Evolutionary conservation across 306 rosid genomes (phyloP).

Genomic region (Crataegus laevigata): DNA sequence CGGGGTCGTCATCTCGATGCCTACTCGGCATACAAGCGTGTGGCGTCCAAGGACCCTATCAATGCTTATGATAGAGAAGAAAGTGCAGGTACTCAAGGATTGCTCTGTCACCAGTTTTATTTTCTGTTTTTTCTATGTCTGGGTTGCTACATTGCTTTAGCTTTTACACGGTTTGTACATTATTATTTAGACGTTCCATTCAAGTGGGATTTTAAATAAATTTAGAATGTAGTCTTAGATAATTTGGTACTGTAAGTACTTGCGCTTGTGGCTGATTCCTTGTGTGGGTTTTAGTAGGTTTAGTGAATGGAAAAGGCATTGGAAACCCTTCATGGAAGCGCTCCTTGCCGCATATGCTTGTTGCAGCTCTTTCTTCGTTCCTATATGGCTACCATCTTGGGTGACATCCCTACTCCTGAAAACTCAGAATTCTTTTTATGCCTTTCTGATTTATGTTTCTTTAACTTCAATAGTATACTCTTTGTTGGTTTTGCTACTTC

Average conservation of each 20-base stretch:
- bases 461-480: background rate
- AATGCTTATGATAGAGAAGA: slow-evolving; percentile 41
- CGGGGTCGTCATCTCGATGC: slow-evolving; percentile 48
- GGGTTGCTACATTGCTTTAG: background rate
- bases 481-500: slow-evolving; percentile 27
- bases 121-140: background rate
- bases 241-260: slow-evolving; percentile 7
- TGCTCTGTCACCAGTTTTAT: slow-evolving; percentile 1
- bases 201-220: no score
- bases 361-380: slow-evolving; percentile 67
- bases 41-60: slow-evolving; percentile 33
- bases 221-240: background rate
- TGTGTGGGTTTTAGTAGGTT: slow-evolving; percentile 27
- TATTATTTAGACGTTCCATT: background rate
- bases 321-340: slow-evolving; percentile 54
- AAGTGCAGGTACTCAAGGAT: slow-evolving; percentile 31
- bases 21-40: slow-evolving; percentile 37
- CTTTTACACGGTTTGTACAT: background rate
- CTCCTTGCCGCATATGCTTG: slow-evolving; percentile 57
- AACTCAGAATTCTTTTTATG: slow-evolving; percentile 6
- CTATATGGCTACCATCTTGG: slow-evolving; percentile 84
- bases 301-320: slow-evolving; percentile 36
- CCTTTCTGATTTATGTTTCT: background rate
- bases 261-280: slow-evolving; percentile 20
- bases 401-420: slow-evolving; percentile 28